phyloP scores from a whole-genome alignment of 768 basidiomycete species.

The Suillus plorans region DNA sequence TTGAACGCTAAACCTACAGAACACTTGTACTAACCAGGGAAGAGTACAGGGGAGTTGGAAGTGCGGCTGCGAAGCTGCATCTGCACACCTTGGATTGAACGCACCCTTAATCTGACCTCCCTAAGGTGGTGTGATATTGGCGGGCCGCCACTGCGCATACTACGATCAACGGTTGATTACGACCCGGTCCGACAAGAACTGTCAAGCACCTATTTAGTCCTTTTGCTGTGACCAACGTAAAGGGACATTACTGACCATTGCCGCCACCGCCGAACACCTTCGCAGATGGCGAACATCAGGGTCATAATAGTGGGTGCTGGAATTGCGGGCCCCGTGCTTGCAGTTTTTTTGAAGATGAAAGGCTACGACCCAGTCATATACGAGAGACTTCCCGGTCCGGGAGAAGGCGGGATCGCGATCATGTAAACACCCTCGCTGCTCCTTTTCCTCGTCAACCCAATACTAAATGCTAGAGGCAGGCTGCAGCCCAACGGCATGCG shows the following conservation, averaged over 20 bases:
- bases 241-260: background rate
- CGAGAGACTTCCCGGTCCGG: conserved; percentile 24
- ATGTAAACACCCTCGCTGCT: conserved; percentile 20
- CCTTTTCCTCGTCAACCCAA: background rate
- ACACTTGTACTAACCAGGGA: background rate
- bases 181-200: background rate
- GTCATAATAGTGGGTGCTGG: conserved; percentile 40
- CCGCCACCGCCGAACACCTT: too few relatives aligned
- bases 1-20: background rate
- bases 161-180: background rate
- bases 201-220: background rate
- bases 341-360: conserved; percentile 35
- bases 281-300: conserved; percentile 19
- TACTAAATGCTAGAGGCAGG: conserved; percentile 16
- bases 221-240: background rate
- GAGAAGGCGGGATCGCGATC: conserved; percentile 31
- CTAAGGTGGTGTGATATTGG: background rate
- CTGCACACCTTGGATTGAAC: background rate
- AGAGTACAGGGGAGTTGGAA: background rate
- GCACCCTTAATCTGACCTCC: background rate
- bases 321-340: conserved; percentile 40
- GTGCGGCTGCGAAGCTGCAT: background rate
- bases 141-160: background rate
- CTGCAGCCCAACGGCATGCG: conserved; percentile 29
- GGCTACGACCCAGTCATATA: conserved; percentile 39